phyloP scores from a whole-genome alignment of 2,329 filamentous ascomycete genomes.

The Nigrospora sphaerica region DNA sequence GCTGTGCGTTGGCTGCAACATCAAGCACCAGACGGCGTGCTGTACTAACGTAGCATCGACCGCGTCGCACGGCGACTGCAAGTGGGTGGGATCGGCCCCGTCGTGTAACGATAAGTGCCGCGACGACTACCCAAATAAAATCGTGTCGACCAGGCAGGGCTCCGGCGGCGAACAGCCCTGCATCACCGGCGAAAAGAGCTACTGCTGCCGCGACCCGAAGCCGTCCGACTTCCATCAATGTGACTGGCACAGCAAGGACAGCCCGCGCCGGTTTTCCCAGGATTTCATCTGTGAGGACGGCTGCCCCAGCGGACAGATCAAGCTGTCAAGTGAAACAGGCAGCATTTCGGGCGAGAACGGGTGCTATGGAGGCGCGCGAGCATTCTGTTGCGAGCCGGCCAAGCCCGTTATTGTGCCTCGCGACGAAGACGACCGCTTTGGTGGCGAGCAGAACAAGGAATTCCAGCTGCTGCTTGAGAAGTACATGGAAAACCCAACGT shows the following conservation, averaged over 20 bases:
- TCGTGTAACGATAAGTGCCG: not conserved
- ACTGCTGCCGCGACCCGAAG: not conserved
- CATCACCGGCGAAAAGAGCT: not conserved
- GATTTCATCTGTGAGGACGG: not conserved
- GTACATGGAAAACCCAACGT: conserved; percentile 4
- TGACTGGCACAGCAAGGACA: not conserved
- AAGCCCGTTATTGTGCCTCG: not conserved
- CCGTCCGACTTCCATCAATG: not conserved
- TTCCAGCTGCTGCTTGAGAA: conserved; percentile 3
- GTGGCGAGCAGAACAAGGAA: conserved; percentile 2
- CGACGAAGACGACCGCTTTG: conserved; percentile 2
- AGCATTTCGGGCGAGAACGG: not conserved
- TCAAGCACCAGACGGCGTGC: conserved; percentile 8
- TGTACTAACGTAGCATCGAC: conserved; percentile 3
- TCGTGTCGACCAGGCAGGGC: not conserved
- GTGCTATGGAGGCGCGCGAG: not conserved
- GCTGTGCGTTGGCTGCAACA: conserved; percentile 3
- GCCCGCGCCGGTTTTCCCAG: not conserved
- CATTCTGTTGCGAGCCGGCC: not conserved
- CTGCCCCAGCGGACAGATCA: not conserved
- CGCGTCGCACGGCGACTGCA: conserved; percentile 6
- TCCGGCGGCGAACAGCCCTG: not conserved
- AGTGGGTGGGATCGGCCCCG: conserved; percentile 3
- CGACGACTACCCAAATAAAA: not conserved
- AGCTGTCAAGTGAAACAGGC: not conserved